Conservation (phyloP, 2,329 filamentous ascomycete genomes). For the Diaporthe caulivora region DNA sequence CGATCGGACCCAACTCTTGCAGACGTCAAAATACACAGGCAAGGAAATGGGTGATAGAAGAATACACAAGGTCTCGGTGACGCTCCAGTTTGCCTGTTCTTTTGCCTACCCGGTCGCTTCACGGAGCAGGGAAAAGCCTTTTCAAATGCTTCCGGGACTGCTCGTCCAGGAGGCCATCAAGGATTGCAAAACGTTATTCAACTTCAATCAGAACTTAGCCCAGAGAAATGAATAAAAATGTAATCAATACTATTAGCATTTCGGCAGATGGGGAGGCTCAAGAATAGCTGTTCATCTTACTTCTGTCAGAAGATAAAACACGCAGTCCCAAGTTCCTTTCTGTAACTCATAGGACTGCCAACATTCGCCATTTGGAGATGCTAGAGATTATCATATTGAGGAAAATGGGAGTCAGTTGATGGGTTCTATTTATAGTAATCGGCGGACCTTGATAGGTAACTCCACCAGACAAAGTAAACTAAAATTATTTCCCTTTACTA, state of each 20-base stretch:
- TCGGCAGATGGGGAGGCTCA: background rate
- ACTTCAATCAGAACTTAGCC: too few relatives aligned
- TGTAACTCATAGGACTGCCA: too few relatives aligned
- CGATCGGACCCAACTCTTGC: background rate
- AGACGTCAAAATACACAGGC: background rate
- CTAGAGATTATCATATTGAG: too few relatives aligned
- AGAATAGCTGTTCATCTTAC: background rate
- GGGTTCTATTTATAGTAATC: too few relatives aligned
- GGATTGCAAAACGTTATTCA: background rate
- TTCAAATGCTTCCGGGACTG: background rate
- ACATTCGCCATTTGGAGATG: too few relatives aligned
- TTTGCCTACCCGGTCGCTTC: background rate
- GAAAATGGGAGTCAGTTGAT: too few relatives aligned
- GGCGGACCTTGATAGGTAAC: too few relatives aligned
- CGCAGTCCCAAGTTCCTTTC: too few relatives aligned
- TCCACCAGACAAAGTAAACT: too few relatives aligned
- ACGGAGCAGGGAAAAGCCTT: background rate
- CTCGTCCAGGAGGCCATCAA: background rate
- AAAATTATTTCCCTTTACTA: too few relatives aligned
- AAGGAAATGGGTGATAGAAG: background rate
- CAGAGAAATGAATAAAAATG: too few relatives aligned
- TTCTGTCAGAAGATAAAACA: too few relatives aligned
- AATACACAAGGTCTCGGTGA: background rate
- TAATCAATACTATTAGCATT: background rate
- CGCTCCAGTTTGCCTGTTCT: background rate